Conservation (phyloP, 108 stramenopile species). For the Cyclostephanos tholiformis region DNA sequence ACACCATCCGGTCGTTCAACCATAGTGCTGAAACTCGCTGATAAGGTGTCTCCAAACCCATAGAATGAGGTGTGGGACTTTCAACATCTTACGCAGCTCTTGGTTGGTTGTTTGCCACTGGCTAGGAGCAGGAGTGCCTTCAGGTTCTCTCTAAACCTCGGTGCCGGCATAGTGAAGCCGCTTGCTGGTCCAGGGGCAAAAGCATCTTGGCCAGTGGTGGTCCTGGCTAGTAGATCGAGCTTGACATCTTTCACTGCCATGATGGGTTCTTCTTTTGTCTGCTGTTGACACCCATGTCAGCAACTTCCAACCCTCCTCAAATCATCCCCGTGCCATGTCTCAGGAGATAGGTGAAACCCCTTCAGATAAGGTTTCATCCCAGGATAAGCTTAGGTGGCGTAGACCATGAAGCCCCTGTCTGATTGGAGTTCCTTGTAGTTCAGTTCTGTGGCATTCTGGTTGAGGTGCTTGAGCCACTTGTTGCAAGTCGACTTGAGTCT, state of each 20-base stretch:
- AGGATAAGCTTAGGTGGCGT: conserved; percentile 44
- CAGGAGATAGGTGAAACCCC: conserved; percentile 50
- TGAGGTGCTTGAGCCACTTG: background rate
- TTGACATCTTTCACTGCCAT: no score
- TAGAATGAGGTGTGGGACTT: background rate
- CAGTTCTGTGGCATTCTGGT: background rate
- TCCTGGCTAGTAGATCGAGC: no score
- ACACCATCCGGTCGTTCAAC: background rate
- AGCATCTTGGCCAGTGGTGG: no score
- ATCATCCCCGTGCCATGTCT: conserved; percentile 1
- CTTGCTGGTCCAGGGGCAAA: no score
- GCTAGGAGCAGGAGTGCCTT: no score
- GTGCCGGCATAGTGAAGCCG: no score
- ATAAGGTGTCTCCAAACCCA: background rate
- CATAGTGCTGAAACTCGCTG: background rate
- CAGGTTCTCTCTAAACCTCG: no score
- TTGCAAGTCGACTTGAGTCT: background rate
- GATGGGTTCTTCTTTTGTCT: no score
- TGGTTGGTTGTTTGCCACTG: no score
- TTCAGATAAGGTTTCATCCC: conserved; percentile 49
- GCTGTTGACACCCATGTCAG: no score
- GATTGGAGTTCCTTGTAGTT: background rate
- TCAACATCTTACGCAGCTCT: no score
- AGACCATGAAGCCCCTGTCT: conserved; percentile 48
- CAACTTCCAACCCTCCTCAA: conserved; percentile 56